phyloP scores from a whole-genome alignment of 2,329 filamentous ascomycete species.

The Daldinia sp. region DNA sequence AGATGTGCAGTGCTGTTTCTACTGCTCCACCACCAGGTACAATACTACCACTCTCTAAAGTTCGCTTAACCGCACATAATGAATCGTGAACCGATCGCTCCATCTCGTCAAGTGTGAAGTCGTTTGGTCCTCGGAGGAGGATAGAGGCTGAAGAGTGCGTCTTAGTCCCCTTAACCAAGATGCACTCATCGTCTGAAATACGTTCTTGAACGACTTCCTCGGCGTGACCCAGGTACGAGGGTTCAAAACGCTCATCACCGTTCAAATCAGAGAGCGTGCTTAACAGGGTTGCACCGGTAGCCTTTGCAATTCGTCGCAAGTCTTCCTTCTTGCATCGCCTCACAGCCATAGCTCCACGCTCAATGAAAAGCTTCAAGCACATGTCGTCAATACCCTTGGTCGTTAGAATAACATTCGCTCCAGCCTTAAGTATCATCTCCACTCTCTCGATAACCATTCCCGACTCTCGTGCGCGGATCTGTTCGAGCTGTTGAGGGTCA shows the following conservation, averaged over 20 bases:
- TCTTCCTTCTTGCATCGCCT: constrained; percentile 99
- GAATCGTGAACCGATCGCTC: constrained; percentile 98
- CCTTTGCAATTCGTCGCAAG: constrained; percentile 92
- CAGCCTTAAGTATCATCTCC: constrained; percentile 97
- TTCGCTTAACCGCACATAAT: constrained; percentile 95
- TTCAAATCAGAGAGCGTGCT: constrained; percentile 96
- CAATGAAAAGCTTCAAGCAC: constrained; percentile 92
- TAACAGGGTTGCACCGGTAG: constrained; percentile 92
- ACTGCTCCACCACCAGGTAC: constrained; percentile 96
- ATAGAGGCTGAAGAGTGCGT: constrained; percentile 93
- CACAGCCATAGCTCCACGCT: constrained; percentile 95
- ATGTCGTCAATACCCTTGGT: constrained; percentile 99
- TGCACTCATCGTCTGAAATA: constrained; percentile 99
- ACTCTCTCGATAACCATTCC: constrained; percentile 94
- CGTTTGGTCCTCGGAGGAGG: constrained; percentile 94
- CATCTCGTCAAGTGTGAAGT: constrained; percentile 98
- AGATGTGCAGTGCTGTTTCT: constrained; percentile 99
- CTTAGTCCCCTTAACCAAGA: constrained; percentile 95
- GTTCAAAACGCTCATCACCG: constrained; percentile 95
- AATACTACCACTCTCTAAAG: constrained; percentile 94
- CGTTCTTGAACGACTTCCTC: constrained; percentile 98
- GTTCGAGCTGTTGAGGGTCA: constrained; percentile 95
- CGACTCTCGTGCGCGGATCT: constrained; percentile 92
- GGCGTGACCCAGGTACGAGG: constrained; percentile 87
- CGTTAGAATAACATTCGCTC: constrained; percentile 94